Base-by-base conservation (phyloP, 1,139 yeast species). In the Hansenula sp. region DNA sequence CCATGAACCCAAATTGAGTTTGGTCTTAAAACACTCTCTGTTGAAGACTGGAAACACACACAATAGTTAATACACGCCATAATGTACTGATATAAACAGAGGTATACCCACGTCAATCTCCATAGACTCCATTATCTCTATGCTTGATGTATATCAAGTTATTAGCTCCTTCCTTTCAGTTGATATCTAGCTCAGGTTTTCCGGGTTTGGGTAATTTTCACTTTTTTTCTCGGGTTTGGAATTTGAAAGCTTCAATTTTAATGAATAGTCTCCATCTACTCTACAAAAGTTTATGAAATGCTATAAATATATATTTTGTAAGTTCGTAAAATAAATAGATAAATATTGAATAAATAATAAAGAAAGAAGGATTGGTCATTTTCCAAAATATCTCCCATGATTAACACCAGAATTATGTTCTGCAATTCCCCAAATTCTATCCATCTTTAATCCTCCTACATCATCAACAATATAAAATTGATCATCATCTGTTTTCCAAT, bases 401-500 rank as follows among this genome's bases (percentile, higher is more conserved):
- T 84, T 75, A 6, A 83, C 69, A 0, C 84, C 86, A 40, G 80
- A 70, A 50, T 82, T 79, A 43, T 68, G 69, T 61, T 87, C 95
- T 5, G 84, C 77, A 16, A 85, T 76, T 2, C 93, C 90, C 93
- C 96, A 83, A 5, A 87, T 61, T 44, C 96, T 68, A 55, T 87
- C 95, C 96, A 87, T 87, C 52, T 79, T 79, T 58, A 84, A 67
- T 1, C 95, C 95, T 3, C 95, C 94, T 38, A 84, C 71, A 51
- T 86, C 84, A 57, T 87, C 95, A 9, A 75, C 77, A 4, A 87
- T 76, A 54, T 80, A 84, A 60, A 72, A 79, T 38, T 59, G 51
- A 2, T 68, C 58, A 21, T 68, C 65, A 6, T 65, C 59, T 33
- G 73, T 74, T 38, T 74, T 68, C 84, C 93, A 80, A 41, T 81